Evolutionary conservation across 345 rosid genomes (phyloP).

Genomic region (Eucalyptus regnans): DNA sequence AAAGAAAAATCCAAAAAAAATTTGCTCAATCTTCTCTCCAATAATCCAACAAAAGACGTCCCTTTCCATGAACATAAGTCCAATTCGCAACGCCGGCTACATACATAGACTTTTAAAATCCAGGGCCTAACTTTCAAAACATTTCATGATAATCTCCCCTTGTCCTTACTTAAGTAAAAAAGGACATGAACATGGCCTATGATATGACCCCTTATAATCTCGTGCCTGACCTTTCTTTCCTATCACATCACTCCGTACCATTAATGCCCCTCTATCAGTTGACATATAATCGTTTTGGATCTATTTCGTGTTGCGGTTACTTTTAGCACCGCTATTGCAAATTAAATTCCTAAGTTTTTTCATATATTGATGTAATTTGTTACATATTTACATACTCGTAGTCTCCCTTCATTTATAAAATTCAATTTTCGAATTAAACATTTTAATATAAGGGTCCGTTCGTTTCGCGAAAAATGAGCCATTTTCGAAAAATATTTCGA

Average conservation of each 20-base stretch:
- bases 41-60: background rate
- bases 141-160: background rate
- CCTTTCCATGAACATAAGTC: background rate
- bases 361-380: background rate
- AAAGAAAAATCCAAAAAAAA: background rate
- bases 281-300: background rate
- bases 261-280: accelerated
- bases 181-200: background rate
- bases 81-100: background rate
- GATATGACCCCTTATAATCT: background rate
- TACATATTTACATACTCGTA: accelerated
- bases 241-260: background rate
- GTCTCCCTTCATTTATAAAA: background rate
- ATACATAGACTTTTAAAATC: background rate
- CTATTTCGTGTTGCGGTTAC: background rate
- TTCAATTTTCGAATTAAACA: accelerated
- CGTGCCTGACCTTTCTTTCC: background rate
- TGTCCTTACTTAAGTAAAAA: background rate
- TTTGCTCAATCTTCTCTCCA: background rate
- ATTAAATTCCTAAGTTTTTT: background rate
- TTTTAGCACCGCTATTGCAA: background rate
- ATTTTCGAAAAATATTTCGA: too few relatives aligned
- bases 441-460: background rate
- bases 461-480: too few relatives aligned
- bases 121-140: background rate